A percentile compares a stretch with the other conserved stretches of the same genome.
phyloP scores from a whole-genome alignment of 148 eudicot species.

The Silene latifolia region DNA sequence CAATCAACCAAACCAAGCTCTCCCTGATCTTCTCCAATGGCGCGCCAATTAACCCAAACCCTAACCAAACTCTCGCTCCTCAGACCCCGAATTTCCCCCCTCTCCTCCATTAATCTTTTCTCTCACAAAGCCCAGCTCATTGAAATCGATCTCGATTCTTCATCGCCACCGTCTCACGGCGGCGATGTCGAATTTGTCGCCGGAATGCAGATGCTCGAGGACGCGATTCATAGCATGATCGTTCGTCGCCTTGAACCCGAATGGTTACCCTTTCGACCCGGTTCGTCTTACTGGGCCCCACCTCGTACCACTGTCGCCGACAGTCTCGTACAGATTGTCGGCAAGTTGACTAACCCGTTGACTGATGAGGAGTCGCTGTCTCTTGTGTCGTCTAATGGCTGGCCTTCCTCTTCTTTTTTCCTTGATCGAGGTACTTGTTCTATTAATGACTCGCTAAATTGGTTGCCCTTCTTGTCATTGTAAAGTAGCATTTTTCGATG shows the following conservation, averaged over 20 bases:
- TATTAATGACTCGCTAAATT: not conserved
- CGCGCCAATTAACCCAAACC: slow-evolving; percentile 43
- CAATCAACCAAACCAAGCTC: not conserved
- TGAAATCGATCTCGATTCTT: slow-evolving; percentile 17
- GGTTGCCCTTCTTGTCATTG: too few relatives aligned
- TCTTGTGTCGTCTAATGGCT: slow-evolving; percentile 42
- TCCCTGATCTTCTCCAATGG: slow-evolving; percentile 30
- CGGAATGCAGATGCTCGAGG: slow-evolving; percentile 44
- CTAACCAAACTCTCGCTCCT: slow-evolving; percentile 32
- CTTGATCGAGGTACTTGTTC: slow-evolving; percentile 35
- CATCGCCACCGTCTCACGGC: slow-evolving; percentile 18
- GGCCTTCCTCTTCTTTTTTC: slow-evolving; percentile 59
- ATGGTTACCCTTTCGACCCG: slow-evolving; percentile 88
- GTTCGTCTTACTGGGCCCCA: slow-evolving; percentile 86
- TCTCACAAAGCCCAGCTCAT: slow-evolving; percentile 18
- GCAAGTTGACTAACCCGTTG: slow-evolving; percentile 43
- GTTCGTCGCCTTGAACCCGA: slow-evolving; percentile 77
- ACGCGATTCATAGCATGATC: slow-evolving; percentile 61
- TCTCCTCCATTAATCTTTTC: slow-evolving; percentile 7
- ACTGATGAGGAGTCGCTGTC: slow-evolving; percentile 43
- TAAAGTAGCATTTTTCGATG: not conserved
- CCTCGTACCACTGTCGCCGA: slow-evolving; percentile 29
- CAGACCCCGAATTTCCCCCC: slow-evolving; percentile 11
- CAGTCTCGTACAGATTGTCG: slow-evolving; percentile 42
- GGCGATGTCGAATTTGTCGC: slow-evolving; percentile 27